Evolutionary conservation across 306 rosid genomes (phyloP), one percentile per base, ranked within the genome.

Genomic region (Corylus avellana): DNA sequence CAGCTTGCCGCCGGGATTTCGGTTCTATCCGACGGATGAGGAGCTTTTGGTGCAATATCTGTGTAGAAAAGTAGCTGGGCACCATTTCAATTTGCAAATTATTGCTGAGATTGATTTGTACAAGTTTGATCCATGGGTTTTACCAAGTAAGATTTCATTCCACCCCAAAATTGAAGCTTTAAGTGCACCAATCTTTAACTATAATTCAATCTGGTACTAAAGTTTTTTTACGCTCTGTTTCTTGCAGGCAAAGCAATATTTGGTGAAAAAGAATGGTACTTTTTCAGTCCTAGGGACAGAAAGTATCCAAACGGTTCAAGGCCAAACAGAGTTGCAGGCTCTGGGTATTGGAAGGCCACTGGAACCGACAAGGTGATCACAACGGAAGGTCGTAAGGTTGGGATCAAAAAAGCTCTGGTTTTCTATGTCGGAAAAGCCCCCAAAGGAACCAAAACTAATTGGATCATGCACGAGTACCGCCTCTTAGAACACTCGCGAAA

Each of bases 391-490:
- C 78, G 89, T n/a, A 94, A 86, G 80, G 98, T 94, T 39, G 98
- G 98, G 4, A 94, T 94, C 1, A 94, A 94, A 42, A 94, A 94
- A 12, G 93, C 98, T 13, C 96, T 94, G 0, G 98, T 94, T 54
- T 94, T 94, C 83, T 94, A 94, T 72, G 35, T 94, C 49, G 98
- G 98, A 0, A 94, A 94, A 87, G 98, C 98, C 29, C 98, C 98
- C 0, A 94, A 92, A 46, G 97, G 98, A 2, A 89, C 90, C 35
- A 94, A 94, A 78, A 94, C 98, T 2, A 94, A 92, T 64, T 94
- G 98, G 98, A 94, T 94, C 53, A 94, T 94, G 98, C 98, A 94
- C 53, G 98, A 94, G 76, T 94, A 94, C 83, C 98, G 98, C 70
- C 89, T 94, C 8, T 35, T 92, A 6, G 93, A 92, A 8, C 69